Conservation (phyloP, 306 rosid genomes). For the Inga laurina region DNA sequence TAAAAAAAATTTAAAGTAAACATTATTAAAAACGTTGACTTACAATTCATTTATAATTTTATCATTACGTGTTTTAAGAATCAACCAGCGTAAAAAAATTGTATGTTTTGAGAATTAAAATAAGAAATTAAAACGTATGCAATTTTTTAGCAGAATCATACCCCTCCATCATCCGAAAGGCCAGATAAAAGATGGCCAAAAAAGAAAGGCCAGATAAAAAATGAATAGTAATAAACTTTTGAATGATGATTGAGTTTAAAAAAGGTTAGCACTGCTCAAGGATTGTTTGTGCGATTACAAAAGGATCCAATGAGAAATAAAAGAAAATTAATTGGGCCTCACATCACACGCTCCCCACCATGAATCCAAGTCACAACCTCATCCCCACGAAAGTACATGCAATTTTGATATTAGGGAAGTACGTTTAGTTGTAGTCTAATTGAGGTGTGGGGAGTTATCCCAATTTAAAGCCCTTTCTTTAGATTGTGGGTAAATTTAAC, state of each 20-base stretch:
- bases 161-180: background rate
- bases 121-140: background rate
- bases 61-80: no score
- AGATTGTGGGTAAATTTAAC: no score
- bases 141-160: background rate
- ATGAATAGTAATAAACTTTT: background rate
- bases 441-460: no score
- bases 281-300: conserved; percentile 12
- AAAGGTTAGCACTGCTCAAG: background rate
- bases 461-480: no score
- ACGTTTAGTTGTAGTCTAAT: no score
- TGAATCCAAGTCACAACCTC: background rate
- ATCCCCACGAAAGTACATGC: conserved; percentile 10
- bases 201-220: background rate
- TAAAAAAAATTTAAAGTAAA: no score
- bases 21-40: no score
- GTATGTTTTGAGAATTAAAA: no score
- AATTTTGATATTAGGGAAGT: background rate
- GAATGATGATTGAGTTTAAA: no score
- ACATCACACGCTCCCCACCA: background rate
- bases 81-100: no score
- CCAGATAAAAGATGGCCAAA: background rate
- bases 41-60: no score
- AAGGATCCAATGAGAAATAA: conserved; percentile 34
- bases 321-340: conserved; percentile 26